Base-by-base conservation (phyloP, 2,329 filamentous ascomycete species). In the Calonectria multiphialidica region DNA sequence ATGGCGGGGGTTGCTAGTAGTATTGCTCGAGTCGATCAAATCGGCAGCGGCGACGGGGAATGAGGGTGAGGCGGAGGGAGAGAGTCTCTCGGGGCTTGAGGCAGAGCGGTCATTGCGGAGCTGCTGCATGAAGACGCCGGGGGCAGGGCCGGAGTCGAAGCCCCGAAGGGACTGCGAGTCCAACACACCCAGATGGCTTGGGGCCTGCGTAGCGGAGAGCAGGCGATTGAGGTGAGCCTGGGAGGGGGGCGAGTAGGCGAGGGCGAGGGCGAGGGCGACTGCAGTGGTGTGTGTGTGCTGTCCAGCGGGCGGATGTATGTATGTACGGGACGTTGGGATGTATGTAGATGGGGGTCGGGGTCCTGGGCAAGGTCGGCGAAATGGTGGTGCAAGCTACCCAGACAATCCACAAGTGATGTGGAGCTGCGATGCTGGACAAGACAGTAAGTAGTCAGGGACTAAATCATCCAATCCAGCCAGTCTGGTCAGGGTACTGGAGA, bases 81-180 rank as follows among this genome's bases (percentile, higher is more conserved):
- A 66, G 69, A 64, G 62, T 75, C 78, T 69, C 66, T 74, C 74
- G 74, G 70, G 65, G 74, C 70, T 76, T 55, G 78, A 74, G 57
- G 66, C 66, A 70, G 72, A 71, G 61, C 72, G 64, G 64, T 73
- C 69, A 70, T 65, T 70, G 65, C 68, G 65, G 71, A 73, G 72
- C 71, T 79, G 76, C 74, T 79, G 81, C 81, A 83, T 83, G 74
- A 81, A 82, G 75, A 73, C 80, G 78, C 77, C 77, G 75, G 74
- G 74, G 73, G 72, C 71, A 66, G 73, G 63, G 69, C 76, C 76
- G 76, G 74, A 79, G 75, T 78, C 77, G 72, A 77, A 77, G 75
- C 75, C 76, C 75, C 75, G 68, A 74, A 75, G 74, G 76, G 77
- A 79, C 77, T 74, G 75, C 74, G 76, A 79, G 70, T 78, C 76